phyloP scores from a whole-genome alignment of 768 basidiomycete species.

The Mycena belliarum region DNA sequence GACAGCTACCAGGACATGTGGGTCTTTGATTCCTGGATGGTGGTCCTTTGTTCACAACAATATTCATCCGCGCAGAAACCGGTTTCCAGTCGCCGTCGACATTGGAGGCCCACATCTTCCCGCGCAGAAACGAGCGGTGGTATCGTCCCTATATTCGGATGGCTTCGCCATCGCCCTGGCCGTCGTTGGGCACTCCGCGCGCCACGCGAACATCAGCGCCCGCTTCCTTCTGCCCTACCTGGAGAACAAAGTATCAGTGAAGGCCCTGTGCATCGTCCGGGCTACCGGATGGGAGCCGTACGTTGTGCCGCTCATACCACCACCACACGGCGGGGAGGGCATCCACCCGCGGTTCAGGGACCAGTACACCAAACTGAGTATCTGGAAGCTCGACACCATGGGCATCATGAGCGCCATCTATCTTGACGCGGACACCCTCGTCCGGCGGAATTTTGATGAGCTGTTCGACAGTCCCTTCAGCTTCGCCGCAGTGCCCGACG shows the following conservation, averaged over 20 bases:
- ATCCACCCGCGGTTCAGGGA: slow-evolving; percentile 32
- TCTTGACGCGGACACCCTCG: slow-evolving; percentile 37
- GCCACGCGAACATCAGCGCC: slow-evolving; percentile 26
- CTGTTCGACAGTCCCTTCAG: slow-evolving; percentile 34
- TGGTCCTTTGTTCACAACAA: neutral
- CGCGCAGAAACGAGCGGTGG: slow-evolving; percentile 22
- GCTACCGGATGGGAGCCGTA: slow-evolving; percentile 32
- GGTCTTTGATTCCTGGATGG: neutral
- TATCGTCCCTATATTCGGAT: slow-evolving; percentile 32
- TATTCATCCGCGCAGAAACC: slow-evolving; percentile 14
- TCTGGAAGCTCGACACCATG: slow-evolving; percentile 34
- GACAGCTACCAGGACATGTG: slow-evolving; percentile 29
- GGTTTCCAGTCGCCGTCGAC: slow-evolving; percentile 17
- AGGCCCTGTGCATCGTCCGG: slow-evolving; percentile 32
- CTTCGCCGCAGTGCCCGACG: slow-evolving; percentile 36
- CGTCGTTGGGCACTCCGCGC: slow-evolving; percentile 30
- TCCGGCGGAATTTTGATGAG: slow-evolving; percentile 34
- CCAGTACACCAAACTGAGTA: slow-evolving; percentile 37
- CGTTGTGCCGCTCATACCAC: slow-evolving; percentile 31
- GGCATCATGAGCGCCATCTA: slow-evolving; percentile 32
- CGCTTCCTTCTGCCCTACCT: slow-evolving; percentile 33
- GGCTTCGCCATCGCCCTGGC: slow-evolving; percentile 30
- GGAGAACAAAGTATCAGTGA: slow-evolving; percentile 28
- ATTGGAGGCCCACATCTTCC: neutral
- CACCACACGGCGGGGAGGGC: slow-evolving; percentile 30